These are phyloP conservation scores for Suillus alpinus DNA, from an alignment of 768 basidiomycete species.

Conservation along the genomic window DNA sequence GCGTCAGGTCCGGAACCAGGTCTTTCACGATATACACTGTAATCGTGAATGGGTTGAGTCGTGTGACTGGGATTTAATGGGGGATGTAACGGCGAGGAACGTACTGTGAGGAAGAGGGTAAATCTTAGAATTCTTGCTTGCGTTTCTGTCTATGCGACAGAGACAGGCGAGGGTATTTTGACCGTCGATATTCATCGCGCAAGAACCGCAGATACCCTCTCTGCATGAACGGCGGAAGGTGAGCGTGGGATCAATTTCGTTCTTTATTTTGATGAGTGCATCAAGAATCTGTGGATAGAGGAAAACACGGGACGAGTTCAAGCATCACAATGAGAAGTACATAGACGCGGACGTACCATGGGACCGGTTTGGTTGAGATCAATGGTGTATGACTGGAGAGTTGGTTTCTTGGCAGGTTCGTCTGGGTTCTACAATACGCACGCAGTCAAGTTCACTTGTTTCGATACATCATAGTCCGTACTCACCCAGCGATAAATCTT, in stretches of 20 bases:
- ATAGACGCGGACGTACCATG: conserved; percentile 55
- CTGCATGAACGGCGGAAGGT: conserved; percentile 93
- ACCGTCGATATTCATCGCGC: conserved; percentile 99
- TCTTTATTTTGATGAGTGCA: conserved; percentile 98
- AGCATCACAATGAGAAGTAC: not conserved
- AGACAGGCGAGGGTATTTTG: conserved; percentile 97
- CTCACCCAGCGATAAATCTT: conserved; percentile 97
- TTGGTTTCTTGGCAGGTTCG: conserved; percentile 87
- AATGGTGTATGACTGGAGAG: conserved; percentile 85
- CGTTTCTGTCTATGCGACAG: conserved; percentile 85
- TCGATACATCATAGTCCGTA: not conserved
- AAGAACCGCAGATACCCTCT: conserved; percentile 96
- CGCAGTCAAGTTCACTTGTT: not conserved
- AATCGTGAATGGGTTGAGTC: conserved; percentile 27
- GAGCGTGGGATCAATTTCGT: conserved; percentile 93
- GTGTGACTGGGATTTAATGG: not conserved
- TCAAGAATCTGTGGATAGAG: conserved; percentile 60
- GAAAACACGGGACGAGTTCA: not conserved
- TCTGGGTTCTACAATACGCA: conserved; percentile 76
- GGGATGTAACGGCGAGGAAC: conserved; percentile 27
- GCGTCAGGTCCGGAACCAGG: conserved; percentile 87
- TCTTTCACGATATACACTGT: conserved; percentile 97
- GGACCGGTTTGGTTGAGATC: conserved; percentile 95
- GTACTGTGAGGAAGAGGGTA: conserved; percentile 97
- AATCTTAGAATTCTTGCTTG: conserved; percentile 76